Base-by-base conservation (phyloP, 352 stramenopile species). In the Saprolegnia diclina region DNA sequence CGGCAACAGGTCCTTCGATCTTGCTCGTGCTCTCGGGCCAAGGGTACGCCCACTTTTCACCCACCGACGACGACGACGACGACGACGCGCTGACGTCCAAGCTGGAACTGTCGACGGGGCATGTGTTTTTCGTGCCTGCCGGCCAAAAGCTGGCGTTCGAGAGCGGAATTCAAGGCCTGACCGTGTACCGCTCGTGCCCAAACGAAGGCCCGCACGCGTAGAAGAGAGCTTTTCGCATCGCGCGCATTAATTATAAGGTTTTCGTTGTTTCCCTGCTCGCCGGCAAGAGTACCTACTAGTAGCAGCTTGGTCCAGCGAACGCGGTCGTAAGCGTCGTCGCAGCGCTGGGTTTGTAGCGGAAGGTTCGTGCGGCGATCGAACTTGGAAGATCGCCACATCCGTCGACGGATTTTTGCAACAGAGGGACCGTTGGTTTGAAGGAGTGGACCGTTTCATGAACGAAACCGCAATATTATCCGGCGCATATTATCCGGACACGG, bases 71-170 rank as follows among this genome's bases (percentile, higher is more conserved):
- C 5, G 56, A 64, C n/a, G 38, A 38, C n/a, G 37, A 19, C 4
- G 38, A 45, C 14, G 7, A 45, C 7, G 14, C 38, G 38, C 7
- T 14, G 14, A 16, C 38, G 38, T 45, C 38, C 38, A 45, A 45
- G 14, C 7, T 14, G 38, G 38, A 45, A 18, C 40, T 77, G 35
- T 35, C 38, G 19, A 74, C 57, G 54, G 82, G 82, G 35, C 74
- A 77, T 0, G 82, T 90, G 38, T 87, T 76, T 56, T 87, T 87
- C 68, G 42, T 88, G 14, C 68, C 78, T 0, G 83, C 78, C 24
- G 72, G 74, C 16, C 70, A 90, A 50, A 71, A 77, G 11, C 57
- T 90, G 21, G 67, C 77, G 22, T 56, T 84, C 68, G 71, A 73
- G 73, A 74, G 72, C 45, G 74, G 71, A 0, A 71, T 74, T 32